These are phyloP conservation scores for Penicillium olsonii DNA, from an alignment of 2,329 filamentous ascomycete genomes.

Conservation along the genomic window DNA sequence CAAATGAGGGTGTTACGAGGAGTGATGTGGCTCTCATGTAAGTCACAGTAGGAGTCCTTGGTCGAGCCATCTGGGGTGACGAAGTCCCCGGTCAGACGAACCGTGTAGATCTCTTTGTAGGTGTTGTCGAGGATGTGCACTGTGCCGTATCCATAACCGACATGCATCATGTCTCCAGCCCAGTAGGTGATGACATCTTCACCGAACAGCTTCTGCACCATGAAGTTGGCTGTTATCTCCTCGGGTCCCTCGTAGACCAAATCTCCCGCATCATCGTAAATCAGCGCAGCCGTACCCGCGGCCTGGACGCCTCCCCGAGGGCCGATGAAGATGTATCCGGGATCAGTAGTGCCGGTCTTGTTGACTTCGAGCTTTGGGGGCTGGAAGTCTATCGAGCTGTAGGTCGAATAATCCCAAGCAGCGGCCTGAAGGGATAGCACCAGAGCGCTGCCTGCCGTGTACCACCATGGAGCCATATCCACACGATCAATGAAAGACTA, in stretches of 20 bases:
- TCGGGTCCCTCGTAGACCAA: conserved; percentile 39
- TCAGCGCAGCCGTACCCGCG: conserved; percentile 34
- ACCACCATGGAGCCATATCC: conserved; percentile 17
- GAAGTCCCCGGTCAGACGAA: conserved; percentile 29
- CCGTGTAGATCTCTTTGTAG: conserved; percentile 36
- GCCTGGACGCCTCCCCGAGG: conserved; percentile 29
- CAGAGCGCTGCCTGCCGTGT: conserved; percentile 14
- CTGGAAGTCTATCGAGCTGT: conserved; percentile 15
- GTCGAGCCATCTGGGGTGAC: conserved; percentile 27
- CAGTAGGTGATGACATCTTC: conserved; percentile 40
- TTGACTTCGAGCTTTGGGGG: conserved; percentile 35
- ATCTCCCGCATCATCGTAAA: conserved; percentile 38
- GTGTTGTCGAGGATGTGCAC: conserved; percentile 37
- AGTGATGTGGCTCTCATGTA: conserved; percentile 39
- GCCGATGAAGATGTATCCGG: conserved; percentile 38
- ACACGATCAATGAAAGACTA: neutral
- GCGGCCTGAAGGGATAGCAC: conserved; percentile 12
- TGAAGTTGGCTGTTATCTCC: conserved; percentile 36
- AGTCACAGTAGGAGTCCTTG: conserved; percentile 34
- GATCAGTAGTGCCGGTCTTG: conserved; percentile 32
- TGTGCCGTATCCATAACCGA: conserved; percentile 33
- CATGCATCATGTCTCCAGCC: conserved; percentile 33
- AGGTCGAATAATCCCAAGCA: conserved; percentile 19
- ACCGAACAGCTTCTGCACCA: conserved; percentile 36
- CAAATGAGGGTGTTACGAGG: conserved; percentile 36